Percentiles rank a stretch among this genome's conserved stretches.
These are phyloP conservation scores for Geranium rotundifolium DNA, from an alignment of 345 rosid genomes.

Conservation along the genomic window DNA sequence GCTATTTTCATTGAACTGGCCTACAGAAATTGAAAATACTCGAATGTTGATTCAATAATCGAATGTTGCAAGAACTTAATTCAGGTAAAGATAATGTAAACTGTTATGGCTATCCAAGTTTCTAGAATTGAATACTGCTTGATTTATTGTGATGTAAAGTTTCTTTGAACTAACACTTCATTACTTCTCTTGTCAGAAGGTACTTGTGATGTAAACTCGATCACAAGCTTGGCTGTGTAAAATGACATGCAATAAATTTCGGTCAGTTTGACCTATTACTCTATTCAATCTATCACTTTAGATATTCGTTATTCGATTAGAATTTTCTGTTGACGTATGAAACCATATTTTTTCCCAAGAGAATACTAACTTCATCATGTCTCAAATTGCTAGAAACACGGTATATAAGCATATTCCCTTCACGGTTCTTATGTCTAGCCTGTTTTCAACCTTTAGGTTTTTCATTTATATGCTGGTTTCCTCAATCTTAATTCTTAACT, in stretches of 20 bases:
- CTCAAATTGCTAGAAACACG: slow-evolving; percentile 18
- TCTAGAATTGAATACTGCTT: not conserved
- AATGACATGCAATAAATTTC: slow-evolving; percentile 29
- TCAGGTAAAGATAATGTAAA: slow-evolving; percentile 53
- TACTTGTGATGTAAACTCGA: no score
- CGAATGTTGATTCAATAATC: not conserved
- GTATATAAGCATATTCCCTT: slow-evolving; percentile 17
- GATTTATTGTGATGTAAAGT: not conserved
- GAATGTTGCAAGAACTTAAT: slow-evolving; percentile 56
- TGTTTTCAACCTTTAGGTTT: not conserved
- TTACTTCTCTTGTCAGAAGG: slow-evolving; percentile 32
- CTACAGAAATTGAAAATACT: slow-evolving; percentile 38
- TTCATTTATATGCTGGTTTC: slow-evolving; percentile 6
- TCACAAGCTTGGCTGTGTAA: slow-evolving; percentile 67
- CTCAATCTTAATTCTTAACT: slow-evolving; percentile 13
- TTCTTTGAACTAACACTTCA: slow-evolving; percentile 6
- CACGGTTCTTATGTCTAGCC: not conserved
- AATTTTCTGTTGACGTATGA: slow-evolving; percentile 7
- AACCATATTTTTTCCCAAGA: slow-evolving; percentile 19
- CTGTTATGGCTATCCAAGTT: slow-evolving; percentile 7
- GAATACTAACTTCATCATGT: slow-evolving; percentile 15
- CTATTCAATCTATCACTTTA: slow-evolving; percentile 4
- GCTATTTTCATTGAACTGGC: slow-evolving; percentile 20
- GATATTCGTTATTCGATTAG: not conserved
- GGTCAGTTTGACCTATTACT: slow-evolving; percentile 11